Conservation (phyloP, 345 rosid species). For the Anacardium occidentale region DNA sequence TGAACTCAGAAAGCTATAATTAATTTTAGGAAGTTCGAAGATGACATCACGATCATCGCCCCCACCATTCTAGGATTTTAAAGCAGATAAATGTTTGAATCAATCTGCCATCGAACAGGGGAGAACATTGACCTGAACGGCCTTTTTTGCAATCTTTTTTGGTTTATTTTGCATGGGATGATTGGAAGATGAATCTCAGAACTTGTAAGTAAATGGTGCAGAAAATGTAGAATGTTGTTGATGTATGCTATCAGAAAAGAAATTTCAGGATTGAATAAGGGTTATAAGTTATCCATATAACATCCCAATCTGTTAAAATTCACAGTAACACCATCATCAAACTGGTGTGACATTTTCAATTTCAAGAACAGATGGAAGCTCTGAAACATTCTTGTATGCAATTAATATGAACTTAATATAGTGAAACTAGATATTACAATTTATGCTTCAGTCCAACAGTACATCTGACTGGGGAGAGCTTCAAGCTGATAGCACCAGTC, state of each 20-base stretch:
- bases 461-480: constrained; percentile 18
- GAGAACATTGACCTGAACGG: background rate
- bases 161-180: background rate
- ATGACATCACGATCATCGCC: background rate
- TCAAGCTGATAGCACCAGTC: constrained; percentile 15
- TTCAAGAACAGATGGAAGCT: background rate
- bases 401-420: background rate
- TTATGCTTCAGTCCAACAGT: constrained; percentile 15
- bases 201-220: background rate
- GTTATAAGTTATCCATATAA: background rate
- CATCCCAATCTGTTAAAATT: too few species aligned
- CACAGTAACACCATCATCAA: background rate
- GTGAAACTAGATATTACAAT: constrained; percentile 14
- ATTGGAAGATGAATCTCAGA: background rate
- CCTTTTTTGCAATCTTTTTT: background rate
- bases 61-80: background rate
- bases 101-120: background rate
- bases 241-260: too few species aligned
- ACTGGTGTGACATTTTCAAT: background rate
- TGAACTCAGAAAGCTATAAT: constrained; percentile 44
- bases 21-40: background rate
- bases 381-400: background rate
- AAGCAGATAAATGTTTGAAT: background rate
- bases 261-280: background rate
- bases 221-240: background rate